Percentiles rank a stretch among this genome's conserved stretches.
These are phyloP conservation scores for Cutaneotrichosporon sp. DNA, from an alignment of 1,284 basidiomycete species.

Conservation along the genomic window DNA sequence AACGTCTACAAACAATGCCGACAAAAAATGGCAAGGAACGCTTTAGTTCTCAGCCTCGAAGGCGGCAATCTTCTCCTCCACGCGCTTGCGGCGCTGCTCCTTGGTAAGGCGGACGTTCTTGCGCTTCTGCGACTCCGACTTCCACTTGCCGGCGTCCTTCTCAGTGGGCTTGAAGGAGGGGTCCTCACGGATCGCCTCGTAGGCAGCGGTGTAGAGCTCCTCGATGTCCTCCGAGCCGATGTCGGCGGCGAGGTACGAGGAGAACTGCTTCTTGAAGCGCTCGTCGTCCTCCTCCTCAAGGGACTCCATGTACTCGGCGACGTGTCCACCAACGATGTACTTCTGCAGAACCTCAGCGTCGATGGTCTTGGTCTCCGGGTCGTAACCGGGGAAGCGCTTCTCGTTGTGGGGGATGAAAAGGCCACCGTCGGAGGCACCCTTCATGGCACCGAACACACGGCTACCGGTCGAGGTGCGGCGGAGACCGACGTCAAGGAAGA, in stretches of 20 bases:
- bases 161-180: constrained; percentile 86
- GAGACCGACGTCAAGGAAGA: constrained; percentile 96
- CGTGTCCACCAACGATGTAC: constrained; percentile 97
- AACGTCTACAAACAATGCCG: neutral
- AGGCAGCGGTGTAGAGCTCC: constrained; percentile 87
- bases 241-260: constrained; percentile 90
- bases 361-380: constrained; percentile 87
- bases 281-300: constrained; percentile 99
- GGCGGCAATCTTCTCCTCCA: constrained; percentile 7
- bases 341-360: constrained; percentile 93
- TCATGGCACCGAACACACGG: constrained; percentile 97
- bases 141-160: constrained; percentile 84
- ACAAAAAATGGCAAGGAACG: neutral
- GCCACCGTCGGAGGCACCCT: constrained; percentile 97
- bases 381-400: constrained; percentile 98
- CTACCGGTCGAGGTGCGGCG: constrained; percentile 97
- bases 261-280: constrained; percentile 98
- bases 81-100: constrained; percentile 64
- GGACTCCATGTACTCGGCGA: constrained; percentile 99
- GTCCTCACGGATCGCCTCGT: constrained; percentile 92
- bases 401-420: constrained; percentile 97
- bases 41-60: constrained; percentile 2
- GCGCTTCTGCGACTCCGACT: constrained; percentile 74
- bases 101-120: constrained; percentile 66
- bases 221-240: constrained; percentile 96